Conservation (phyloP, 73 alveolate genomes). For the Tetrahymena thermophila region DNA sequence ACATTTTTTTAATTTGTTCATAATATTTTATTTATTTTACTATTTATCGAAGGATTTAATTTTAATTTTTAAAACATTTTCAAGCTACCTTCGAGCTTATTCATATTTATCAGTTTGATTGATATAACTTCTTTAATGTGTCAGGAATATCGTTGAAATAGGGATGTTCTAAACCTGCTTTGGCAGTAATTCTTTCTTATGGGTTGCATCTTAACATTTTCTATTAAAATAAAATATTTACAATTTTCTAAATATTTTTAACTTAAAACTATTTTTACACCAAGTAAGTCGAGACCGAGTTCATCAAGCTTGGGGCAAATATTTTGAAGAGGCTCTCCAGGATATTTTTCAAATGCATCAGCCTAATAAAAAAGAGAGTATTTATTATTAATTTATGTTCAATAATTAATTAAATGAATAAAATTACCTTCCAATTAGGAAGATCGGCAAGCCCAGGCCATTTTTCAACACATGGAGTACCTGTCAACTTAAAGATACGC, state of each 20-base stretch:
- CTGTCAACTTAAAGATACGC: constrained; percentile 65
- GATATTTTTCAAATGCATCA: constrained; percentile 51
- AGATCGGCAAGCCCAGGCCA: constrained; percentile 45
- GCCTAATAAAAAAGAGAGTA: not conserved
- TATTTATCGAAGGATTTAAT: no score
- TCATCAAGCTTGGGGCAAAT: constrained; percentile 72
- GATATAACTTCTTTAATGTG: constrained; percentile 28
- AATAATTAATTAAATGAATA: not conserved
- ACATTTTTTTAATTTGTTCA: not conserved
- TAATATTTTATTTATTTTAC: no score
- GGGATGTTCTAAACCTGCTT: constrained; percentile 37
- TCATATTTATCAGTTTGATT: not conserved
- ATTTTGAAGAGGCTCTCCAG: constrained; percentile 53
- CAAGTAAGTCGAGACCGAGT: constrained; percentile 77
- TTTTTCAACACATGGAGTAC: constrained; percentile 78
- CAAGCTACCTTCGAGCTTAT: not conserved
- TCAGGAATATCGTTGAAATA: constrained; percentile 40
- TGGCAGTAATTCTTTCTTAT: constrained; percentile 42
- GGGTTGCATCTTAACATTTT: constrained; percentile 36
- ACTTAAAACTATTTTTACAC: constrained; percentile 33
- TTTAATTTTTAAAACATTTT: no score
- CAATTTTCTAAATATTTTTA: not conserved
- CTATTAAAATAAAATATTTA: not conserved
- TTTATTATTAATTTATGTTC: not conserved
- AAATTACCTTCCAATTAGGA: not conserved